phyloP scores from a whole-genome alignment of 2,329 filamentous ascomycete genomes.

The Penicillium sp. region DNA sequence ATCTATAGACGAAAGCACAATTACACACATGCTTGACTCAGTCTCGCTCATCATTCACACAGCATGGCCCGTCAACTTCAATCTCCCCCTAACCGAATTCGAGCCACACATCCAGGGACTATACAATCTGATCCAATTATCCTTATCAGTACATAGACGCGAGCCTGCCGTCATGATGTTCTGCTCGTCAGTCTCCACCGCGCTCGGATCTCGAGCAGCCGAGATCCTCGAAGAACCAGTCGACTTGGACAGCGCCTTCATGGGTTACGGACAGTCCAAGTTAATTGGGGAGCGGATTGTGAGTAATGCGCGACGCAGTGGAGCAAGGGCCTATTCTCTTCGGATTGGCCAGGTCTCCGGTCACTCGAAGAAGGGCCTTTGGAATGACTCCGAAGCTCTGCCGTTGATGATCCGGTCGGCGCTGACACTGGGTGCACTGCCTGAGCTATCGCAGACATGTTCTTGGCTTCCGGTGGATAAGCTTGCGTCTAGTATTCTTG shows the following conservation, averaged over 20 bases:
- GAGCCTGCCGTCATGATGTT: conserved; percentile 45
- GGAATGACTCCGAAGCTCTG: conserved; percentile 37
- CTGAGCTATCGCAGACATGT: conserved; percentile 25
- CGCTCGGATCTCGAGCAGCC: conserved; percentile 15
- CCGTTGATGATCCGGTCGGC: conserved; percentile 37
- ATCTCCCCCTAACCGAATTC: conserved; percentile 51
- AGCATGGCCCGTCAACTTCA: conserved; percentile 59
- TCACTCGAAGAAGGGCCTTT: conserved; percentile 34
- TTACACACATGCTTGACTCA: conserved; percentile 41
- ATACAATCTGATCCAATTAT: conserved; percentile 49
- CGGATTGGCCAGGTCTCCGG: conserved; percentile 39
- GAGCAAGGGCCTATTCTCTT: conserved; percentile 31
- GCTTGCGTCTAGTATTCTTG: conserved; percentile 28
- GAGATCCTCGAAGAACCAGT: conserved; percentile 20
- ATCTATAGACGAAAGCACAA: conserved; percentile 34
- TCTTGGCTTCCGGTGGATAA: conserved; percentile 37
- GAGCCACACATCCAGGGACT: conserved; percentile 49
- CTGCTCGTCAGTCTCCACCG: conserved; percentile 54
- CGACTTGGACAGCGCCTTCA: conserved; percentile 20
- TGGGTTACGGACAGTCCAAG: conserved; percentile 39
- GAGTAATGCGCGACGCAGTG: conserved; percentile 26
- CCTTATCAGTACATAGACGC: conserved; percentile 37
- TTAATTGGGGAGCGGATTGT: conserved; percentile 34
- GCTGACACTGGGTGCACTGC: conserved; percentile 28
- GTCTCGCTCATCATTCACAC: conserved; percentile 52